phyloP scores from a whole-genome alignment of 78 protist species.

The Polysphondylium violaceum region DNA sequence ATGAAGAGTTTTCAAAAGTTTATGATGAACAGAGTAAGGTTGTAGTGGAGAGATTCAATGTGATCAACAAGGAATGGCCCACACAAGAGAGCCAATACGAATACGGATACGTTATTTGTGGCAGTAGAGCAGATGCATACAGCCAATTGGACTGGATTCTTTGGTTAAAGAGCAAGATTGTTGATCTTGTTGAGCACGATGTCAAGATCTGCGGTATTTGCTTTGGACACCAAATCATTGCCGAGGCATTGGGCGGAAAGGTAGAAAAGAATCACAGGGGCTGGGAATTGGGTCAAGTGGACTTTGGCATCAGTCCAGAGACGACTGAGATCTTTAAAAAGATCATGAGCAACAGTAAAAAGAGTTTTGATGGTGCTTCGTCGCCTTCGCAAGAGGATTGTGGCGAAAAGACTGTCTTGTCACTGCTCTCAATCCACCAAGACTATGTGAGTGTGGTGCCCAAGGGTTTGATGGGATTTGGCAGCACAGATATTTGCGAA shows the following conservation, averaged over 20 bases:
- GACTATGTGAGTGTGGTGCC: conserved; percentile 48
- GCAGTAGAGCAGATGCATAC: conserved; percentile 43
- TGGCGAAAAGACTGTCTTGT: background rate
- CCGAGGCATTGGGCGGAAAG: conserved; percentile 45
- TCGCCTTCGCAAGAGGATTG: background rate
- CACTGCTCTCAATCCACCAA: conserved; percentile 49
- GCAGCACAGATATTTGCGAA: background rate
- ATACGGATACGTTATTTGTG: conserved; percentile 71
- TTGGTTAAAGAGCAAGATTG: conserved; percentile 4
- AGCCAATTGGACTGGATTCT: conserved; percentile 56
- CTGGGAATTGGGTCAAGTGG: conserved; percentile 59
- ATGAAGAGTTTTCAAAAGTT: conserved; percentile 5
- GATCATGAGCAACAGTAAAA: background rate
- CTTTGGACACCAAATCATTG: conserved; percentile 75
- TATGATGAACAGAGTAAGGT: background rate
- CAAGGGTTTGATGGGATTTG: conserved; percentile 1
- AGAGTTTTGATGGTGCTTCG: conserved; percentile 15
- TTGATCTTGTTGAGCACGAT: conserved; percentile 22
- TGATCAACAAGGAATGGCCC: conserved; percentile 42
- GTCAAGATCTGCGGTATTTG: conserved; percentile 78
- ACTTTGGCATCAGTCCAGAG: background rate
- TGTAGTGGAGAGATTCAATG: background rate
- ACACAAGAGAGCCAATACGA: conserved; percentile 6
- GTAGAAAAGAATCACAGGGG: conserved; percentile 47
- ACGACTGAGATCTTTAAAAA: background rate